Percentiles rank a stretch among this genome's conserved stretches.
Evolutionary conservation across 2,329 filamentous ascomycete genomes (phyloP).

Genomic region (Clathrospora elynae): DNA sequence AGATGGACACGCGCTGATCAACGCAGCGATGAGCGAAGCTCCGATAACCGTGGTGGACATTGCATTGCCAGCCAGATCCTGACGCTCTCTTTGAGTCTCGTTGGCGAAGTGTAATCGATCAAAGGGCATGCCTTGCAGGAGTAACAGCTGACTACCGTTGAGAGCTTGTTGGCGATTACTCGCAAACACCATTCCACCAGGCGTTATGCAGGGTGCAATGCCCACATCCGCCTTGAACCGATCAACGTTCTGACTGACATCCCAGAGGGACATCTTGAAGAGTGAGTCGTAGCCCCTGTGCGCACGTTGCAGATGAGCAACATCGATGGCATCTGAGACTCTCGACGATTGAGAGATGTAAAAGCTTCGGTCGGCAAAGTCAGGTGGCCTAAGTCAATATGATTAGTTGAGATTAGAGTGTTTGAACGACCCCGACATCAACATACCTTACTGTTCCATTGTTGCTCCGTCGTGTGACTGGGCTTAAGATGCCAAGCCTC

Average conservation of each 20-base stretch:
- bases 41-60: slow-evolving; percentile 78
- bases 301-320: slow-evolving; percentile 60
- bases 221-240: slow-evolving; percentile 61
- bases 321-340: slow-evolving; percentile 70
- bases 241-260: slow-evolving; percentile 76
- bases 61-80: slow-evolving; percentile 77
- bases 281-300: slow-evolving; percentile 60
- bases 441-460: slow-evolving; percentile 54
- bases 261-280: slow-evolving; percentile 60
- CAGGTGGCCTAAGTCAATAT: slow-evolving; percentile 51
- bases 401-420: slow-evolving; percentile 2
- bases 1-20: slow-evolving; percentile 52
- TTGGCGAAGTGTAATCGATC: slow-evolving; percentile 66
- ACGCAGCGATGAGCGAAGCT: slow-evolving; percentile 62
- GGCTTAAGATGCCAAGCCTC: slow-evolving; percentile 59
- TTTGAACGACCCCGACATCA: too few relatives aligned
- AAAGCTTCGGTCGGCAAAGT: slow-evolving; percentile 61
- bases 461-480: slow-evolving; percentile 65
- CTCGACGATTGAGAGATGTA: slow-evolving; percentile 60
- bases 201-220: slow-evolving; percentile 70
- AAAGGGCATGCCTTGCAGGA: slow-evolving; percentile 71
- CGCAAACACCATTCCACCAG: slow-evolving; percentile 65
- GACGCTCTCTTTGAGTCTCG: slow-evolving; percentile 63
- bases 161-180: slow-evolving; percentile 66
- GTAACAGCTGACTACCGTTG: slow-evolving; percentile 65